These are phyloP conservation scores for Chytridium lagenaria DNA, from an alignment of 371 early-diverging fungal genomes.

Conservation along the genomic window DNA sequence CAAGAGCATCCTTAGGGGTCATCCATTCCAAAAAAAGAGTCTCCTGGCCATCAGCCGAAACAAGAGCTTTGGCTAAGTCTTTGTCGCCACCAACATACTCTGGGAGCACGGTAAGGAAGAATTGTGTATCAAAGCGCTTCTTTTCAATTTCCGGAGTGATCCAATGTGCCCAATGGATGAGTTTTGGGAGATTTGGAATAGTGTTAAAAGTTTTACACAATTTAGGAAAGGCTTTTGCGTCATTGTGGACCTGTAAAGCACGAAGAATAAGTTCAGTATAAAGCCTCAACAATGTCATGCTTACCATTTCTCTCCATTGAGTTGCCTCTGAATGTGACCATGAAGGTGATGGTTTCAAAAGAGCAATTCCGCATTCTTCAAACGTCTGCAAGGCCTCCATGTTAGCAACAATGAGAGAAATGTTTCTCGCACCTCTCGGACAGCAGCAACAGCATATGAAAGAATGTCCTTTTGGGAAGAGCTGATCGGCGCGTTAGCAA, in stretches of 20 bases:
- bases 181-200: constrained; percentile 54
- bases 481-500: not conserved
- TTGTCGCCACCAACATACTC: not conserved
- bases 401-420: no score
- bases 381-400: not conserved
- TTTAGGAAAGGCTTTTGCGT: constrained; percentile 60
- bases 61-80: no score
- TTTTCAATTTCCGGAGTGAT: constrained; percentile 69
- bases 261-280: not conserved
- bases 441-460: constrained; percentile 64
- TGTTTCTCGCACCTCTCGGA: constrained; percentile 70
- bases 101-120: constrained; percentile 67
- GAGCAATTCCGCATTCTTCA: constrained; percentile 63
- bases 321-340: constrained; percentile 36
- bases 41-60: constrained; percentile 69
- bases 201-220: constrained; percentile 58
- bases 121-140: constrained; percentile 77
- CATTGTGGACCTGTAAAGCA: constrained; percentile 46
- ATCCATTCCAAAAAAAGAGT: constrained; percentile 70
- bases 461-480: not conserved
- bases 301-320: constrained; percentile 59
- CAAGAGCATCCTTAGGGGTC: constrained; percentile 67
- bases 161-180: constrained; percentile 76
- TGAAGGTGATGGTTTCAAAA: constrained; percentile 57
- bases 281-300: not conserved